Conservation (phyloP, 2,329 filamentous ascomycete genomes). For the Colletotrichum sidae region DNA sequence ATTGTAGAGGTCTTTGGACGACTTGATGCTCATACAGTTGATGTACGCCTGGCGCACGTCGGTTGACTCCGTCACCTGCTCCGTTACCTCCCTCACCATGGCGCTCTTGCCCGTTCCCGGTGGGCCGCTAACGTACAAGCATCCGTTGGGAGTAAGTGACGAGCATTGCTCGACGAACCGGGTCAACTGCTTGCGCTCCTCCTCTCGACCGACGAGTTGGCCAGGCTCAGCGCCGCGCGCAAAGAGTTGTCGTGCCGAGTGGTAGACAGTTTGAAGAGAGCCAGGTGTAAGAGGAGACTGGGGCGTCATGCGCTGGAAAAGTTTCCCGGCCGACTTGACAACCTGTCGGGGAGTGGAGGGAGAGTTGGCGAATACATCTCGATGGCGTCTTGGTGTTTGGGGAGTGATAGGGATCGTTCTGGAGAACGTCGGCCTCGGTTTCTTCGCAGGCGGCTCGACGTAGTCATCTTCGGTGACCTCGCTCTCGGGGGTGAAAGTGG, state of each 20-base stretch:
- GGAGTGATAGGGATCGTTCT: conserved; percentile 72
- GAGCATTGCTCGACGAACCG: conserved; percentile 76
- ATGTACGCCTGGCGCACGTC: conserved; percentile 79
- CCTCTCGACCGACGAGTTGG: conserved; percentile 81
- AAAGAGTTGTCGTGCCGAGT: conserved; percentile 88
- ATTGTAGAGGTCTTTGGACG: conserved; percentile 84
- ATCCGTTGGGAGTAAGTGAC: conserved; percentile 74
- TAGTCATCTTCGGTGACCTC: conserved; percentile 53
- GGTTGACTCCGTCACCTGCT: conserved; percentile 63
- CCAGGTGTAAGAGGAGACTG: conserved; percentile 79
- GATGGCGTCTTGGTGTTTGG: conserved; percentile 76
- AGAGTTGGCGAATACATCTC: conserved; percentile 79
- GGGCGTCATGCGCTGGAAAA: conserved; percentile 82
- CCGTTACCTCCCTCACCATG: conserved; percentile 84
- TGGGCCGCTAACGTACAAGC: conserved; percentile 94
- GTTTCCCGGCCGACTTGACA: conserved; percentile 80
- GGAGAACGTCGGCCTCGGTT: conserved; percentile 42
- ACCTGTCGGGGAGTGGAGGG: conserved; percentile 87
- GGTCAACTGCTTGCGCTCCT: conserved; percentile 72
- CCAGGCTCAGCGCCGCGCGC: conserved; percentile 81
- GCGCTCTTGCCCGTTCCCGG: conserved; percentile 98
- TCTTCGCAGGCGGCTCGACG: conserved; percentile 42
- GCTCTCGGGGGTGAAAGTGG: conserved; percentile 54
- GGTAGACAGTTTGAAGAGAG: conserved; percentile 81
- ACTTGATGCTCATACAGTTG: conserved; percentile 98